Evolutionary conservation across 495 filamentous ascomycete genomes (phyloP), one percentile per base, ranked within the genome.

Genomic region (Neurospora discreta): DNA sequence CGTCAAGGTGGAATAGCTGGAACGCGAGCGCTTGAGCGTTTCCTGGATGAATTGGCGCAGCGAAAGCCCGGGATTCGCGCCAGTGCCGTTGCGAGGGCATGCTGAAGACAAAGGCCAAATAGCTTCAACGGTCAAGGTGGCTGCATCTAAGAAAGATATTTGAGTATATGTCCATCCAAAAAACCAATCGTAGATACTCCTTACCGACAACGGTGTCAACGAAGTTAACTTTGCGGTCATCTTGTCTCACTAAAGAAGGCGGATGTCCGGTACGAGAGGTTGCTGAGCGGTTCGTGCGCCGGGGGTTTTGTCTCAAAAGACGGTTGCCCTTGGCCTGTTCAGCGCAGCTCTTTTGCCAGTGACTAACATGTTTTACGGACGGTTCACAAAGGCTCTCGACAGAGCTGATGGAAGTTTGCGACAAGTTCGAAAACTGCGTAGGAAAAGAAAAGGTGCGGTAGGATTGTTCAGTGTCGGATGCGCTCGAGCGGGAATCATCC

Each of bases 131-230:
- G 98, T 97, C 81, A 98, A 93, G 58, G 95, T 94, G 68, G 95
- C 94, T 76, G 94, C 94, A 87, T 98, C 95, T 99, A 89, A 77
- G 80, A 73, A 68, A 71, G 75, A 73, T 78, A 76, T 71, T 79
- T 77, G 76, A 74, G 75, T 70, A 75, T 73, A 74, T 74, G 60
- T 76, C 69, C 73, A 71, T 60, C 10, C 9, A 33, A 26, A 73
- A 30, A 69, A 69, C 41, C 46, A 72, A 70, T 42, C 70, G 43
- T 71, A 70, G 40, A 70, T 71, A 72, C 68, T 77, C 72, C 95
- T 95, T 93, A 99, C 95, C 95, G 87, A 99, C 95, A 80, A 99
- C 93, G 84, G 89, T 93, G 80, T 98, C 95, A 83, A 99, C 95
- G 80, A 98, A 99, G 80, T 90, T 94, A 78, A 92, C 88, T 84